Evolutionary conservation across 1,139 yeast species (phyloP).

Genomic region (Candida sp.): DNA sequence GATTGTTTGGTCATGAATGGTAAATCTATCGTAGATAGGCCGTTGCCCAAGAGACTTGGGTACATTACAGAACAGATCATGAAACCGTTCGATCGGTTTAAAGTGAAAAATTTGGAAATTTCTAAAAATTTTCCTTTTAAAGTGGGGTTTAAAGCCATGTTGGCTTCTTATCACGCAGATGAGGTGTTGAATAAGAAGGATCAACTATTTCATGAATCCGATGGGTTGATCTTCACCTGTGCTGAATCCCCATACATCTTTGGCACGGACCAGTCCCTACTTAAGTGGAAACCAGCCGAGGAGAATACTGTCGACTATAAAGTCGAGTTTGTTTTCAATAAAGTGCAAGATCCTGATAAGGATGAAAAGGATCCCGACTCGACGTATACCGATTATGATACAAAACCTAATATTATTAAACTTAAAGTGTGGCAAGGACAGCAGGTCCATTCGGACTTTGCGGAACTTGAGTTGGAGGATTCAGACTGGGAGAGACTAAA

Average conservation of each 20-base stretch:
- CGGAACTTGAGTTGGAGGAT: conserved; percentile 57
- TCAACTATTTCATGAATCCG: conserved; percentile 81
- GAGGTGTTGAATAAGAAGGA: conserved; percentile 75
- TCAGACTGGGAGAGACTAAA: conserved; percentile 84
- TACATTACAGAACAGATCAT: conserved; percentile 77
- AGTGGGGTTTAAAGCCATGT: conserved; percentile 84
- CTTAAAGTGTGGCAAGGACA: conserved; percentile 83
- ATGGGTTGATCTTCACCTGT: conserved; percentile 92
- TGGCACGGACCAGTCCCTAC: conserved; percentile 79
- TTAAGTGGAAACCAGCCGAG: conserved; percentile 97
- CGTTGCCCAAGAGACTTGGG: conserved; percentile 79
- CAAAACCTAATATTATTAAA: conserved; percentile 61
- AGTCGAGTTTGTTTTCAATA: conserved; percentile 63
- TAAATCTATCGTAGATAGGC: conserved; percentile 61
- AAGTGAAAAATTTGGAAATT: conserved; percentile 64
- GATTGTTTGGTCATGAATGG: conserved; percentile 89
- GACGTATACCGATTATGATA: conserved; percentile 77
- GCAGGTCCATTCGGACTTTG: conserved; percentile 62
- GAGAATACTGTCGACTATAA: conserved; percentile 93
- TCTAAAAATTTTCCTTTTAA: conserved; percentile 74
- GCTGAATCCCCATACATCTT: conserved; percentile 82
- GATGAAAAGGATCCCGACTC: conserved; percentile 72
- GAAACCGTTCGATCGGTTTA: conserved; percentile 74
- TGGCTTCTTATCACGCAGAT: conserved; percentile 72
- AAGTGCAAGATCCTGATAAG: conserved; percentile 64